These are phyloP conservation scores for Cunninghamia lanceolata DNA, from an alignment of 75 land plant genomes.

Conservation along the genomic window DNA sequence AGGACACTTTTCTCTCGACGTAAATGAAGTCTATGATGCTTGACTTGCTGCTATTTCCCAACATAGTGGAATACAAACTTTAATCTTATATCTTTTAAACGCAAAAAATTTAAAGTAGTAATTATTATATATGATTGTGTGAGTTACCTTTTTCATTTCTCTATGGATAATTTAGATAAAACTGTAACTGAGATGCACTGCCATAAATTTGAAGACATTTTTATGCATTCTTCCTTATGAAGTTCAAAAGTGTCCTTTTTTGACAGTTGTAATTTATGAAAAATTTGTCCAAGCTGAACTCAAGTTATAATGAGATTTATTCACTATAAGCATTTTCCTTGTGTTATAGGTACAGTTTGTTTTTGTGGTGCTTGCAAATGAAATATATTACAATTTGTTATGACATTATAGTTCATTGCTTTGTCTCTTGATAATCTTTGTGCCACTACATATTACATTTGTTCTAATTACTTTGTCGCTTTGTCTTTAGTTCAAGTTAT, in stretches of 20 bases:
- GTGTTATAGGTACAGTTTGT: not conserved
- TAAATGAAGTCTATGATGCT: not conserved
- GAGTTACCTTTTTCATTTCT: not conserved
- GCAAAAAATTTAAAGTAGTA: not conserved
- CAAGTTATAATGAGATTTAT: not conserved
- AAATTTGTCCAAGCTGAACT: not conserved
- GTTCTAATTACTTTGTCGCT: slow-evolving; percentile 7
- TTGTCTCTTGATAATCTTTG: not conserved
- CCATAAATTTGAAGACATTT: not conserved
- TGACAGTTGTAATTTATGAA: not conserved
- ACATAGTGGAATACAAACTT: not conserved
- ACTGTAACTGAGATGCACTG: not conserved
- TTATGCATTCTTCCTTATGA: not conserved
- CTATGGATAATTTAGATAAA: not conserved
- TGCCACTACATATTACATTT: not conserved
- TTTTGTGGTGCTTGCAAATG: not conserved
- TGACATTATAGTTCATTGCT: not conserved
- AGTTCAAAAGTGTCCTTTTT: not conserved
- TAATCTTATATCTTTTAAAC: not conserved
- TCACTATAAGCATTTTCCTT: not conserved
- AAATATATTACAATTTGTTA: not conserved
- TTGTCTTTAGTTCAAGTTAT: slow-evolving; percentile 63
- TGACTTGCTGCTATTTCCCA: not conserved
- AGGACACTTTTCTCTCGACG: not conserved
- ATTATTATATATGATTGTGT: not conserved